A percentile compares a stretch with the other conserved stretches of the same genome.
Evolutionary conservation across 495 filamentous ascomycete genomes (phyloP).

Genomic region (Tuber umbilicatum): DNA sequence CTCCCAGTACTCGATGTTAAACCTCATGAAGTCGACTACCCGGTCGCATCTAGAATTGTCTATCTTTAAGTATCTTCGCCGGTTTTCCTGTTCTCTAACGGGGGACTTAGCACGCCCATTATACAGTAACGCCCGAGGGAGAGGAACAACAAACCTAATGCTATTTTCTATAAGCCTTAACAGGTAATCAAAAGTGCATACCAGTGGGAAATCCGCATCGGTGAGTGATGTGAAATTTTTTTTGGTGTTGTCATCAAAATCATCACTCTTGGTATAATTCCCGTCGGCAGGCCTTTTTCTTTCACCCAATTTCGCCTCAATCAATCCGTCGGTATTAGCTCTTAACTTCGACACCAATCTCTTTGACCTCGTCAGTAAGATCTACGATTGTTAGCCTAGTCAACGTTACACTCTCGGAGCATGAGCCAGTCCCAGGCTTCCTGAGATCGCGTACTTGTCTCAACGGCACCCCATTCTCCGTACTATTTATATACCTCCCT

Average conservation of each 20-base stretch:
- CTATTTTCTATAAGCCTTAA: conserved; percentile 44
- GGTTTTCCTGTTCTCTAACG: neutral
- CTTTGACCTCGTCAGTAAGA: conserved; percentile 48
- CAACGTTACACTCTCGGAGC: neutral
- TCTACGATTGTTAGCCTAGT: neutral
- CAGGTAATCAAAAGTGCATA: conserved; percentile 46
- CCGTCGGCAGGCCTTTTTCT: neutral
- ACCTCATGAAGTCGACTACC: conserved; percentile 42
- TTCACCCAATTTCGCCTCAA: conserved; percentile 30
- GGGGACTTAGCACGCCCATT: neutral
- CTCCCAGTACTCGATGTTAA: conserved; percentile 46
- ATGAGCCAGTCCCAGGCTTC: neutral
- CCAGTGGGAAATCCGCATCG: conserved; percentile 43
- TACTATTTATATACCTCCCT: conserved; percentile 9
- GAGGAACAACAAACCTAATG: conserved; percentile 15
- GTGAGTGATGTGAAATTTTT: conserved; percentile 21
- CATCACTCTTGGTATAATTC: neutral
- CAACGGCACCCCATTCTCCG: conserved; percentile 14
- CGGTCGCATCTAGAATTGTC: neutral
- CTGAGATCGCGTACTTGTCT: conserved; percentile 41
- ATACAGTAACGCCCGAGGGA: neutral
- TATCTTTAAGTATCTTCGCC: neutral
- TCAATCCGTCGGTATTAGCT: conserved; percentile 41
- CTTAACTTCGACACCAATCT: conserved; percentile 43
- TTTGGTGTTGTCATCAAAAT: conserved; percentile 13